phyloP scores from a whole-genome alignment of 345 rosid genomes.

The Turnera subulata region DNA sequence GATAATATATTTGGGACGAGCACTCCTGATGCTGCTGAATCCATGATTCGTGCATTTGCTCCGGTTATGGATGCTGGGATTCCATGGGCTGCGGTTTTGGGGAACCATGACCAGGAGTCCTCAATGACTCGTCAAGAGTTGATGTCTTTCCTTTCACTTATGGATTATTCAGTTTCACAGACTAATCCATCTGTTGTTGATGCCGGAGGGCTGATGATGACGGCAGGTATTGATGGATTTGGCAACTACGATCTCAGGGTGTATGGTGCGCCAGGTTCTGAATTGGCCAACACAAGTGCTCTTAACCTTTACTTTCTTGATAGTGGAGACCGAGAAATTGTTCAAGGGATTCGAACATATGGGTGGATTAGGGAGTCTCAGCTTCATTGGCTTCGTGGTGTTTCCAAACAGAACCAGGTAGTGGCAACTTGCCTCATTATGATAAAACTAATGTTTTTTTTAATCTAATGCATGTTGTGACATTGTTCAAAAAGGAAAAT shows the following conservation, averaged over 20 bases:
- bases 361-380: conserved; percentile 93
- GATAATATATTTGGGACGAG: conserved; percentile 89
- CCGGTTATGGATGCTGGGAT: conserved; percentile 65
- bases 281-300: conserved; percentile 59
- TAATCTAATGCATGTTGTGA: not conserved
- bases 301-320: conserved; percentile 85
- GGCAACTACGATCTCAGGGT: conserved; percentile 66
- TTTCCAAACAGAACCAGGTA: conserved; percentile 51
- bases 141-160: conserved; percentile 74
- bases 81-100: conserved; percentile 93
- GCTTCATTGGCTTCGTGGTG: conserved; percentile 62
- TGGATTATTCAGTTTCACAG: conserved; percentile 83
- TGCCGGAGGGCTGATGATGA: conserved; percentile 14
- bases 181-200: conserved; percentile 42
- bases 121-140: conserved; percentile 75
- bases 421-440: not conserved
- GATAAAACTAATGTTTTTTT: not conserved
- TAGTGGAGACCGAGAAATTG: conserved; percentile 68
- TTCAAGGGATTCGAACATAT: conserved; percentile 63
- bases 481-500: too few species aligned
- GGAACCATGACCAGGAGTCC: conserved; percentile 94
- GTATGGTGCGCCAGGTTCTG: conserved; percentile 77
- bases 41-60: conserved; percentile 60
- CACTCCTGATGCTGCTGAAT: conserved; percentile 88
- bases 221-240: conserved; percentile 63